Conservation (phyloP, 169 alveolate species). For the Plasmodium blacklocki region DNA sequence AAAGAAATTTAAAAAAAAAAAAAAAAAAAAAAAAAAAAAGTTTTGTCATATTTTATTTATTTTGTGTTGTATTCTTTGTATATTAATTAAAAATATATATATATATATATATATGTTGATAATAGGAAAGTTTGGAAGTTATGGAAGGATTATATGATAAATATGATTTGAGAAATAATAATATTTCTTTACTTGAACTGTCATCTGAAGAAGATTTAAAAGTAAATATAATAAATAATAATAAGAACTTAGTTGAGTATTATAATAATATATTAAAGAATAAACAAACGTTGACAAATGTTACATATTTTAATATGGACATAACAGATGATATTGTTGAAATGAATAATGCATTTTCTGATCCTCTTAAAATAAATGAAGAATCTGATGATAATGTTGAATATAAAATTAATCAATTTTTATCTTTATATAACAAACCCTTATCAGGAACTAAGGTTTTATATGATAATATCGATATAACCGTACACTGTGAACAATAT, state of each 20-base stretch:
- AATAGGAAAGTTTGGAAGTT: not conserved
- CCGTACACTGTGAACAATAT: not conserved
- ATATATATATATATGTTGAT: too few relatives aligned
- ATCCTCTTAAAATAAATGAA: slow-evolving; percentile 23
- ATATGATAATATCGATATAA: slow-evolving; percentile 35
- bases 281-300: slow-evolving; percentile 17
- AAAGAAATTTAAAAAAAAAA: too few relatives aligned
- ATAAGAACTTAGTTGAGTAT: slow-evolving; percentile 13
- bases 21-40: too few relatives aligned
- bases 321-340: slow-evolving; percentile 58
- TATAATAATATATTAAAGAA: slow-evolving; percentile 24
- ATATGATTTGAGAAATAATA: not conserved
- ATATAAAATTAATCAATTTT: slow-evolving; percentile 27
- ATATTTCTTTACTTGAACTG: slow-evolving; percentile 35
- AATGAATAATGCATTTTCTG: slow-evolving; percentile 35
- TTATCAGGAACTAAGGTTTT: slow-evolving; percentile 23
- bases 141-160: not conserved
- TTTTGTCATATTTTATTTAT: too few relatives aligned
- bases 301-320: slow-evolving; percentile 67
- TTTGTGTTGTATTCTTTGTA: too few relatives aligned
- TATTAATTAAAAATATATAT: too few relatives aligned
- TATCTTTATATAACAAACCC: slow-evolving; percentile 11
- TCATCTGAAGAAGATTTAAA: slow-evolving; percentile 44
- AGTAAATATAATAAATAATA: slow-evolving; percentile 42
- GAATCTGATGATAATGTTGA: slow-evolving; percentile 26